phyloP scores from a whole-genome alignment of 1,284 basidiomycete species.

The Cryptococcus deneoformans region DNA sequence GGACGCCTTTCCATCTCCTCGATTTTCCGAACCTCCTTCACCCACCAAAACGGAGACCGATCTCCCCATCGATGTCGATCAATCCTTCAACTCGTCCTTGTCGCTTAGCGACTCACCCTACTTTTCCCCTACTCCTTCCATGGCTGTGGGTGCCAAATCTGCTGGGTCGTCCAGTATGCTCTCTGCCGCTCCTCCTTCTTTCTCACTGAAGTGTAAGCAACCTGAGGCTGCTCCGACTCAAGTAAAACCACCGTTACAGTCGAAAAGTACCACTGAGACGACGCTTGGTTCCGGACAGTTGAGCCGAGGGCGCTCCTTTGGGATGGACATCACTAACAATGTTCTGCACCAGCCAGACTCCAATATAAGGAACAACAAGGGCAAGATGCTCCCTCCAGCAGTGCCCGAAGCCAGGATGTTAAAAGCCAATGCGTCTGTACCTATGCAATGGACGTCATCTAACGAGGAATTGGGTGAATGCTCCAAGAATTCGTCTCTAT shows the following conservation, averaged over 20 bases:
- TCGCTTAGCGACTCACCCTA: slow-evolving; percentile 32
- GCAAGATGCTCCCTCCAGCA: slow-evolving; percentile 38
- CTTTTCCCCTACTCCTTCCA: slow-evolving; percentile 20
- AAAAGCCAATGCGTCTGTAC: slow-evolving; percentile 21
- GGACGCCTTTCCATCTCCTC: slow-evolving; percentile 33
- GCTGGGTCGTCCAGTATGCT: slow-evolving; percentile 4
- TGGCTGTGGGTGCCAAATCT: slow-evolving; percentile 4
- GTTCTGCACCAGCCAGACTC: slow-evolving; percentile 4
- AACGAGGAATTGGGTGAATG: slow-evolving; percentile 33
- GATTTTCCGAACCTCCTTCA: slow-evolving; percentile 38
- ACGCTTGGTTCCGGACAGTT: slow-evolving; percentile 3
- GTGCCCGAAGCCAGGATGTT: slow-evolving; percentile 23
- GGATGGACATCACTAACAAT: slow-evolving; percentile 37
- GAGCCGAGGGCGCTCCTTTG: slow-evolving; percentile 27
- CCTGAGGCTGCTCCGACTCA: slow-evolving; percentile 33
- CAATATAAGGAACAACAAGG: slow-evolving; percentile 6
- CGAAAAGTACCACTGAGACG: neutral
- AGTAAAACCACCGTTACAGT: neutral
- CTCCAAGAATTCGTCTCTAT: slow-evolving; percentile 14
- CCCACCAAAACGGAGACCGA: slow-evolving; percentile 42
- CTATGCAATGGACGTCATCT: slow-evolving; percentile 38
- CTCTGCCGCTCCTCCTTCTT: slow-evolving; percentile 26
- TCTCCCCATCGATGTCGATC: slow-evolving; percentile 46
- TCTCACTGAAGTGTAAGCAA: slow-evolving; percentile 22
- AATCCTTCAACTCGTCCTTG: slow-evolving; percentile 50